Conservation (phyloP, 2,329 filamentous ascomycete genomes). For the Kalmusia sp. region DNA sequence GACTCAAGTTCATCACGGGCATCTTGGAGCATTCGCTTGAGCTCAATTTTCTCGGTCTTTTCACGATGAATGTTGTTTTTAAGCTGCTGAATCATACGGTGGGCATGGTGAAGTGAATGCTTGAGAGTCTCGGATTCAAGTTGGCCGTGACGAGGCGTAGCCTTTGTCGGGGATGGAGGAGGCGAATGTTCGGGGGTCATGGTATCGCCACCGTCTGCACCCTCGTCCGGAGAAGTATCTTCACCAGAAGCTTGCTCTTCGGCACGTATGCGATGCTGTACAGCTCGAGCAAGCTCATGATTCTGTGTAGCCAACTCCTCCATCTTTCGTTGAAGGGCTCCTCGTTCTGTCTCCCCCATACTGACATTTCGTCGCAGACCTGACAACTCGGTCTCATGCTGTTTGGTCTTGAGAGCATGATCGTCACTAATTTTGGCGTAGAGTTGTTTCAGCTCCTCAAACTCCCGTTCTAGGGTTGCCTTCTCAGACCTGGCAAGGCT, state of each 20-base stretch:
- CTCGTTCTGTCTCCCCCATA: constrained; percentile 78
- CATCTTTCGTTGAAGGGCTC: constrained; percentile 80
- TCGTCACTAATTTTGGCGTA: constrained; percentile 84
- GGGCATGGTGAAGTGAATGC: constrained; percentile 91
- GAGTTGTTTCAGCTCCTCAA: constrained; percentile 85
- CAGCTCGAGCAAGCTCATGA: constrained; percentile 84
- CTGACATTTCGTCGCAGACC: constrained; percentile 80
- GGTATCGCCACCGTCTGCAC: constrained; percentile 63
- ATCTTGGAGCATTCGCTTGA: constrained; percentile 94
- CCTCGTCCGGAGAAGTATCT: constrained; percentile 54
- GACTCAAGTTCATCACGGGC: constrained; percentile 88
- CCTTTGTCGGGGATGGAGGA: constrained; percentile 87
- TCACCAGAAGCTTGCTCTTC: constrained; percentile 67
- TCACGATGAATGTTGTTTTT: constrained; percentile 95
- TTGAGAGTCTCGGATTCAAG: constrained; percentile 96
- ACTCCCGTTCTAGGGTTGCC: constrained; percentile 77
- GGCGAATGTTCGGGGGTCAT: constrained; percentile 88
- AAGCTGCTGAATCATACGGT: constrained; percentile 94
- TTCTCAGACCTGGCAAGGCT: constrained; percentile 77
- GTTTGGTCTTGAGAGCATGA: constrained; percentile 76
- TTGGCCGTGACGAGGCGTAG: constrained; percentile 86
- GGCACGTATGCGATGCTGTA: constrained; percentile 74
- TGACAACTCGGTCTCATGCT: constrained; percentile 87
- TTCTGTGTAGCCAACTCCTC: constrained; percentile 90
- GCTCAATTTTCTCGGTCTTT: constrained; percentile 97